Conservation (phyloP, 2,329 filamentous ascomycete species). For the Curvularia lunata region DNA sequence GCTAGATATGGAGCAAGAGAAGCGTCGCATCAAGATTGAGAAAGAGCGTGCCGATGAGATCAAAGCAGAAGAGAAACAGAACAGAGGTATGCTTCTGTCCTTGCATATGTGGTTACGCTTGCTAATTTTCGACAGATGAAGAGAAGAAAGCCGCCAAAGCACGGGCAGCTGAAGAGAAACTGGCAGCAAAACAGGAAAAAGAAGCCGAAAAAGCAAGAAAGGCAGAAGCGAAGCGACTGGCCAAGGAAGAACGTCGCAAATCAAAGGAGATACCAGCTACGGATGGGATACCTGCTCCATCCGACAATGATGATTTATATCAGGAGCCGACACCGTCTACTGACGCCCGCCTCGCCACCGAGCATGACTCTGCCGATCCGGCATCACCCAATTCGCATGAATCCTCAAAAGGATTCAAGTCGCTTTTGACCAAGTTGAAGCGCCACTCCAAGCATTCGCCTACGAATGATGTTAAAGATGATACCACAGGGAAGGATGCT, state of each 20-base stretch:
- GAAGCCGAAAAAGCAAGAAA: slow-evolving; percentile 57
- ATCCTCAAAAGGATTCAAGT: slow-evolving; percentile 47
- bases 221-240: slow-evolving; percentile 59
- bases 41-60: slow-evolving; percentile 57
- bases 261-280: slow-evolving; percentile 46
- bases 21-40: slow-evolving; percentile 64
- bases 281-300: slow-evolving; percentile 13
- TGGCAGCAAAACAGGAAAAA: slow-evolving; percentile 46
- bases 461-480: slow-evolving; percentile 18
- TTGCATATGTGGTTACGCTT: background rate
- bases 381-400: slow-evolving; percentile 37
- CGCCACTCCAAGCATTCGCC: slow-evolving; percentile 46
- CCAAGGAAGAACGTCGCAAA: slow-evolving; percentile 62
- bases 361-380: slow-evolving; percentile 18
- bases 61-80: slow-evolving; percentile 54
- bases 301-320: slow-evolving; percentile 30
- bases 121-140: slow-evolving; percentile 54
- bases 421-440: slow-evolving; percentile 48
- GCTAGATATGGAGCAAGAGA: slow-evolving; percentile 68
- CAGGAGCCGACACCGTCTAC: slow-evolving; percentile 23
- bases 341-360: slow-evolving; percentile 10
- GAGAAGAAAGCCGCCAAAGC: slow-evolving; percentile 58
- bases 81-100: slow-evolving; percentile 61
- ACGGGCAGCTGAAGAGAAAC: slow-evolving; percentile 60
- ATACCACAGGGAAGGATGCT: slow-evolving; percentile 34